A percentile compares a stretch with the other conserved stretches of the same genome.
Conservation (phyloP, 1,139 yeast genomes). For the Debaryomyces psychrophilus region DNA sequence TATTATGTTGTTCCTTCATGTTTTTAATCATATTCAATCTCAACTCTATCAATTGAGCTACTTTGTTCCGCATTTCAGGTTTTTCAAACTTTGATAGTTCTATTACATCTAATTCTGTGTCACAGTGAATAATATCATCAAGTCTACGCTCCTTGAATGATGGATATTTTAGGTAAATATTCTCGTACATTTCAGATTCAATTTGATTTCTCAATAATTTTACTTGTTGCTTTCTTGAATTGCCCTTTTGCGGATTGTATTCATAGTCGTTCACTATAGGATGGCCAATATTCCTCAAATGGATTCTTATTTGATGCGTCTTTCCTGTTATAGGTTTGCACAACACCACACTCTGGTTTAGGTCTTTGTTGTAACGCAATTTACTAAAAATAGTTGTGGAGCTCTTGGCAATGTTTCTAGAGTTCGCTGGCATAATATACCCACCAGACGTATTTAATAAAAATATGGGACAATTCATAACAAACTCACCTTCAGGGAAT, state of each 20-base stretch:
- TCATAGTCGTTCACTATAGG: constrained; percentile 74
- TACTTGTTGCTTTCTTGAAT: constrained; percentile 17
- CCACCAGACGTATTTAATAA: constrained; percentile 40
- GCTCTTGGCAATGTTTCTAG: constrained; percentile 28
- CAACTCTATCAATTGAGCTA: constrained; percentile 13
- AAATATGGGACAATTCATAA: constrained; percentile 40
- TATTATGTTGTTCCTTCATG: constrained; percentile 22
- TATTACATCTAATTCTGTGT: constrained; percentile 21
- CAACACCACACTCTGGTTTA: constrained; percentile 57
- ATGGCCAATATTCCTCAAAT: constrained; percentile 61
- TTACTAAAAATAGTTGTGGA: constrained; percentile 39
- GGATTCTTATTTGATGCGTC: constrained; percentile 80
- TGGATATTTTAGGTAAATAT: constrained; percentile 24
- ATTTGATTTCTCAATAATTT: constrained; percentile 26
- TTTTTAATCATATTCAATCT: constrained; percentile 17
- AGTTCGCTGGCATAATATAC: constrained; percentile 36
- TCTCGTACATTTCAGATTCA: constrained; percentile 32
- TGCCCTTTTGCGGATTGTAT: constrained; percentile 38
- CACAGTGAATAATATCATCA: background rate
- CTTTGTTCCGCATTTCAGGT: constrained; percentile 12
- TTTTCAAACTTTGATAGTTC: constrained; percentile 19
- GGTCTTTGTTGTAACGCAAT: constrained; percentile 24
- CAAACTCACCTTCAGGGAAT: constrained; percentile 45
- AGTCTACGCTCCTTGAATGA: constrained; percentile 15
- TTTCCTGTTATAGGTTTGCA: constrained; percentile 76